Evolutionary conservation across 805 yeast genomes (phyloP), one percentile per base, ranked within the genome.

Genomic region (Ogataea salicorniae): DNA sequence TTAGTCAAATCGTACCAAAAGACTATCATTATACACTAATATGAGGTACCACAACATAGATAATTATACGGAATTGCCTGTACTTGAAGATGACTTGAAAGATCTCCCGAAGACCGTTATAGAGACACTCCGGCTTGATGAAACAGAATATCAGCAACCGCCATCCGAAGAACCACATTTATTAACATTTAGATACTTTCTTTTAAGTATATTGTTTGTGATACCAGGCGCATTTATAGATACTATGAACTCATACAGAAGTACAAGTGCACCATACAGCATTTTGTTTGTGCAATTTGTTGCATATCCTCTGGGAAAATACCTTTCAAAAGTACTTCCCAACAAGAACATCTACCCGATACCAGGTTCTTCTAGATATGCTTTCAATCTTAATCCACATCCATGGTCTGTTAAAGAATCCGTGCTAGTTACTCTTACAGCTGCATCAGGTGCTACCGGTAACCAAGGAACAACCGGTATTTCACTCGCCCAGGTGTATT

Each of bases 381-480:
- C 43, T 8, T 69, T 75, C 51, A 64, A 64, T 45, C 54, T 74
- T 43, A 77, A 77, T 48, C 82, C 83, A 0, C 77, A 80, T 2
- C 81, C 82, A 0, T 77, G 81, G 81, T 63, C 78, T 5, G 70
- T 77, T 39, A 76, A 77, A 48, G 82, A 77, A 54, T 70, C 80
- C 8, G 74, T 77, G 34, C 47, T 82, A 66, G 69, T 79, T 35
- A 73, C 80, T 8, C 65, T 76, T 31, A 72, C 80, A 1, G 80
- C 80, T 2, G 75, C 75, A 26, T 69, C 75, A 34, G 74, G 80
- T 17, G 74, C 84, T 49, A 71, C 80, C 0, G 80, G 80, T 1
- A 75, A 74, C 49, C 65, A 71, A 54, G 81, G 77, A 15, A 76
- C 79, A 1, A 67, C 66, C 22, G 74, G 77, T 0, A 55, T 76